phyloP scores from a whole-genome alignment of 768 basidiomycete species.

The Lentinula boryana region DNA sequence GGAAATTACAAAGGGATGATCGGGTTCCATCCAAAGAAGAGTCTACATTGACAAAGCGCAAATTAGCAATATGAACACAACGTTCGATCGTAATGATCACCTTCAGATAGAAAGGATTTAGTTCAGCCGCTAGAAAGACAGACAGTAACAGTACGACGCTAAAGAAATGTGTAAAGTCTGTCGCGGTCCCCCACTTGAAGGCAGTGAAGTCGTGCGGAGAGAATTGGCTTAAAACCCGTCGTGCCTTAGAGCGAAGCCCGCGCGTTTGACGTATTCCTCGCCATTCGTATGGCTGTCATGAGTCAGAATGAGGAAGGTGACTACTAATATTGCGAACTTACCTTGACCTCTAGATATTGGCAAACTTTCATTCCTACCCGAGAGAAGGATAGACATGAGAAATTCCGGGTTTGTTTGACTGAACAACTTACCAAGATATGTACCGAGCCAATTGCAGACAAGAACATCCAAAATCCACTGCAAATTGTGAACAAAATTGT shows the following conservation, averaged over 20 bases:
- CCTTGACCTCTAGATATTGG: slow-evolving; percentile 85
- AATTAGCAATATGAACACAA: slow-evolving; percentile 2
- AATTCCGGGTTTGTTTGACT: neutral
- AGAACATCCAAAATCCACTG: slow-evolving; percentile 88
- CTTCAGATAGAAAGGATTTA: slow-evolving; percentile 88
- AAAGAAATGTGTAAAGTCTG: slow-evolving; percentile 66
- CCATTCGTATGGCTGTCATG: slow-evolving; percentile 71
- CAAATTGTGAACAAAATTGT: neutral
- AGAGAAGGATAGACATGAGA: slow-evolving; percentile 8
- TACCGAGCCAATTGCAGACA: slow-evolving; percentile 84
- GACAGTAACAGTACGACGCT: slow-evolving; percentile 71
- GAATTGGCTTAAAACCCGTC: slow-evolving; percentile 76
- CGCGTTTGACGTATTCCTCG: slow-evolving; percentile 75
- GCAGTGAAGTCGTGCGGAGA: slow-evolving; percentile 85
- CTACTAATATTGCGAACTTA: slow-evolving; percentile 19
- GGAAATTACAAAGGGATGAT: slow-evolving; percentile 78
- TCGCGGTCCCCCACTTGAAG: slow-evolving; percentile 82
- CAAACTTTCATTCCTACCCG: slow-evolving; percentile 77
- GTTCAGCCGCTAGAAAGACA: slow-evolving; percentile 77
- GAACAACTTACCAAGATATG: slow-evolving; percentile 58
- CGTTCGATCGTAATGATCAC: slow-evolving; percentile 27
- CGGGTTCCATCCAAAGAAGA: slow-evolving; percentile 85
- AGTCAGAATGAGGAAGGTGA: slow-evolving; percentile 7
- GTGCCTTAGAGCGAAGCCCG: slow-evolving; percentile 74
- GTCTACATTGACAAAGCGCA: slow-evolving; percentile 28